Evolutionary conservation across 352 stramenopile genomes (phyloP).

Genomic region (Globisporangium polare): DNA sequence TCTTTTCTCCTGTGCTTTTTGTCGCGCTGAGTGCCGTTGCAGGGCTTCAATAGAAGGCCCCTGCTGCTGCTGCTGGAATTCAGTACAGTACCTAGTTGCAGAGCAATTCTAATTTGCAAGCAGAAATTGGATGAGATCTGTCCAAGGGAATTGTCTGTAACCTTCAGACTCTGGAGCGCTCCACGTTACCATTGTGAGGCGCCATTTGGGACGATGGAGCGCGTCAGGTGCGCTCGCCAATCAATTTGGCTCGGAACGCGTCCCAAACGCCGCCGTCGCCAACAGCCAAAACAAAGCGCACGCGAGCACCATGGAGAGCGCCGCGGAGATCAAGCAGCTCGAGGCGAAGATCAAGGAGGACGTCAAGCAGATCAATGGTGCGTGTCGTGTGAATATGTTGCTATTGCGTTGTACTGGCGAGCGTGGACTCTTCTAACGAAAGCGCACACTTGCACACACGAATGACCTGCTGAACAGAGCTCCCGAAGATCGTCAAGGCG

Average conservation of each 20-base stretch:
- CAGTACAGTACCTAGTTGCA: too few species aligned
- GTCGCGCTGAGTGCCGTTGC: neutral
- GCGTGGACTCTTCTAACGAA: neutral
- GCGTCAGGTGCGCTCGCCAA: conserved; percentile 12
- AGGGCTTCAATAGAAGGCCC: conserved; percentile 1
- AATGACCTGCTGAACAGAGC: conserved; percentile 25
- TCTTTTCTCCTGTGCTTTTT: neutral
- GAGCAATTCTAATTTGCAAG: neutral
- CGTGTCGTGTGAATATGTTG: neutral
- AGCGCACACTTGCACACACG: neutral
- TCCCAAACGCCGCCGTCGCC: conserved; percentile 15
- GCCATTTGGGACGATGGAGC: neutral
- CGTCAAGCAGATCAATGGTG: conserved; percentile 83
- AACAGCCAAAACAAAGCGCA: neutral
- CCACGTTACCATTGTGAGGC: neutral
- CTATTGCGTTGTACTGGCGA: neutral
- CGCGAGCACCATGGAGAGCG: conserved; percentile 39
- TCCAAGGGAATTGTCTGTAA: too few species aligned
- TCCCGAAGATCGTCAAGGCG: conserved; percentile 70
- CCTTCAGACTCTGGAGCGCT: neutral
- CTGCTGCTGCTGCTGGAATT: too few species aligned
- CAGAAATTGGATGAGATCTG: neutral
- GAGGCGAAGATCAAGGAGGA: conserved; percentile 85
- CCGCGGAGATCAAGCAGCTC: conserved; percentile 79
- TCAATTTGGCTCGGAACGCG: conserved; percentile 17